Conservation (phyloP, 345 rosid genomes). For the Eucalyptus dawsonii region DNA sequence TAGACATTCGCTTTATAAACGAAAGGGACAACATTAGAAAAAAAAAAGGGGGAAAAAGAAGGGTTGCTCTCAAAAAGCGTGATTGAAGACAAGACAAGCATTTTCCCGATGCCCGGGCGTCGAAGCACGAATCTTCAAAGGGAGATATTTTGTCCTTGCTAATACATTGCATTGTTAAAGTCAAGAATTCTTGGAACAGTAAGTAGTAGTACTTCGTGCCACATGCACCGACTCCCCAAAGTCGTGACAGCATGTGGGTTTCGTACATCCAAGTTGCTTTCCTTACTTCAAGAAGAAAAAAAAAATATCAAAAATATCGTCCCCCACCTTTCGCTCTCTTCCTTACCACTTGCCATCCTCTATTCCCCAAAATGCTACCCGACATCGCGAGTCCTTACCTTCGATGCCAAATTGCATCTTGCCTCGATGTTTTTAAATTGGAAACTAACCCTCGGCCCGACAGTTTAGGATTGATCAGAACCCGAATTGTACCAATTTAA, state of each 20-base stretch:
- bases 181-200: not conserved
- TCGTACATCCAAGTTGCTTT: not conserved
- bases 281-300: not conserved
- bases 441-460: not conserved
- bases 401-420: not conserved
- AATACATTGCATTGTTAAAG: not conserved
- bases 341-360: not conserved
- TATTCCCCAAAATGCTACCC: not conserved
- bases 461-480: not conserved
- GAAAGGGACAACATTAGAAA: not conserved
- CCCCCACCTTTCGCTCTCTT: not conserved
- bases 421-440: not conserved
- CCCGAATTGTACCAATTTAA: not conserved
- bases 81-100: not conserved
- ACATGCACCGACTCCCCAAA: not conserved
- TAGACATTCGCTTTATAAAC: not conserved
- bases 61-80: not conserved
- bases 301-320: not conserved
- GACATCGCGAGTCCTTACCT: not conserved
- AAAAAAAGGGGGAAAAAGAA: not conserved
- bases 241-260: not conserved
- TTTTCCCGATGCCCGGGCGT: not conserved
- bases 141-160: not conserved
- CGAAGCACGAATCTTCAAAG: not conserved
- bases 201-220: not conserved